phyloP scores from a whole-genome alignment of 345 rosid genomes.

The Arabis hirsuta region DNA sequence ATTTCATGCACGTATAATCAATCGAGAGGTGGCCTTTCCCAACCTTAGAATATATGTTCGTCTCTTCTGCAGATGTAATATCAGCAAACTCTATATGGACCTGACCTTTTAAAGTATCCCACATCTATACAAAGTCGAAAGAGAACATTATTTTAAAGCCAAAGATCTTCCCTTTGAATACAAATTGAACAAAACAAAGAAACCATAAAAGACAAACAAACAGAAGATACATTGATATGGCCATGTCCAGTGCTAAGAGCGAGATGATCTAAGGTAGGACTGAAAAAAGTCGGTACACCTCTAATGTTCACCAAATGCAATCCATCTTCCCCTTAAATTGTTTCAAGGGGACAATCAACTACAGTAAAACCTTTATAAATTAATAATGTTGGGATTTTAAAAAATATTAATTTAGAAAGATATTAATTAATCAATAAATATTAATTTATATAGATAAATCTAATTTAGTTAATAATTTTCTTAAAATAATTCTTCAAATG shows the following conservation, averaged over 20 bases:
- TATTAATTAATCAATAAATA: too few relatives aligned
- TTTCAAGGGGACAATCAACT: slow-evolving; percentile 18
- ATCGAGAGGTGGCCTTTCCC: slow-evolving; percentile 71
- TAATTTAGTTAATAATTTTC: too few relatives aligned
- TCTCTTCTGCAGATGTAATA: slow-evolving; percentile 53
- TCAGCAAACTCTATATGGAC: slow-evolving; percentile 82
- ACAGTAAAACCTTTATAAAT: too few relatives aligned
- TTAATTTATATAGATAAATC: too few relatives aligned
- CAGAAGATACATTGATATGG: slow-evolving; percentile 65
- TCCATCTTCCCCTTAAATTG: slow-evolving; percentile 60
- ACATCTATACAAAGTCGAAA: slow-evolving; percentile 51
- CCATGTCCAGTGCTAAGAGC: slow-evolving; percentile 88
- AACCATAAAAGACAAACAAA: background rate
- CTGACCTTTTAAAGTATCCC: slow-evolving; percentile 78
- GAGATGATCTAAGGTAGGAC: slow-evolving; percentile 75
- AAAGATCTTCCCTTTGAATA: slow-evolving; percentile 8
- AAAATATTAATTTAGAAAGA: too few relatives aligned
- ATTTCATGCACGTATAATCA: slow-evolving; percentile 86
- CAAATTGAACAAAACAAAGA: background rate
- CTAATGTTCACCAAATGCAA: slow-evolving; percentile 64
- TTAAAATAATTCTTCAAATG: too few relatives aligned
- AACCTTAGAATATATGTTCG: slow-evolving; percentile 45
- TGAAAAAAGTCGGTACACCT: slow-evolving; percentile 75
- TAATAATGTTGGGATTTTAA: too few relatives aligned
- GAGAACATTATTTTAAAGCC: background rate